Evolutionary conservation across 805 yeast genomes (phyloP), one percentile per base, ranked within the genome.

Genomic region (Teunomyces gatunensis): DNA sequence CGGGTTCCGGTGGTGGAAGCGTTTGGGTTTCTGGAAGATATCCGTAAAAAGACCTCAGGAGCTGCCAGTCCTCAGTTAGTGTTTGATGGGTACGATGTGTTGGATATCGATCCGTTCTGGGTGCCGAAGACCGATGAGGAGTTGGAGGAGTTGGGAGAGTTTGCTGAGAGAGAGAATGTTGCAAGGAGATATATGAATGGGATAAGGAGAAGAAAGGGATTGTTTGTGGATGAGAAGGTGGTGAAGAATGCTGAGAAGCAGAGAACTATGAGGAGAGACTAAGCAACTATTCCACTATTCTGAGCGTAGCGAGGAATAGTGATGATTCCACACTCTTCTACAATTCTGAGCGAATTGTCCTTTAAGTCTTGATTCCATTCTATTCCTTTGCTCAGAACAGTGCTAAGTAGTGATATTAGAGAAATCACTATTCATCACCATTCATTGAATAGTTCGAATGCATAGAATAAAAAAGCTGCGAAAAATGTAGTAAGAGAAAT

Each of bases 51-150:
- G 55, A 92, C 99, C 0, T 88, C 96, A 1, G 99, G 99, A 49
- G 96, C 97, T 2, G 99, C 99, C 2, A 86, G 88, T 58, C 99
- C 99, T 0, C 99, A 94, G 65, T 74, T 94, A 45, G 88, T 91
- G 7, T 94, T 92, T 59, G 79, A 87, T 25, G 98, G 98, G 0
- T 94, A 80, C 63, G 94, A 90, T 58, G 72, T 84, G 53, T 80
- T 92, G 44, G 96, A 90, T 54, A 80, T 86, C 54, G 98, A 94
- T 73, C 99, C 99, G 39, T 94, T 87, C 75, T 94, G 99, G 99
- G 96, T 94, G 12, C 99, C 99, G 11, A 88, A 94, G 2, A 94
- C 99, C 0, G 97, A 89, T 57, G 97, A 90, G 64, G 99, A 94
- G 64, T 68, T 94, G 40, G 98, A 94, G 63, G 95, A 89, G 49